These are phyloP conservation scores for Yarrowia divulgata DNA, from an alignment of 805 yeast species.

Conservation along the genomic window DNA sequence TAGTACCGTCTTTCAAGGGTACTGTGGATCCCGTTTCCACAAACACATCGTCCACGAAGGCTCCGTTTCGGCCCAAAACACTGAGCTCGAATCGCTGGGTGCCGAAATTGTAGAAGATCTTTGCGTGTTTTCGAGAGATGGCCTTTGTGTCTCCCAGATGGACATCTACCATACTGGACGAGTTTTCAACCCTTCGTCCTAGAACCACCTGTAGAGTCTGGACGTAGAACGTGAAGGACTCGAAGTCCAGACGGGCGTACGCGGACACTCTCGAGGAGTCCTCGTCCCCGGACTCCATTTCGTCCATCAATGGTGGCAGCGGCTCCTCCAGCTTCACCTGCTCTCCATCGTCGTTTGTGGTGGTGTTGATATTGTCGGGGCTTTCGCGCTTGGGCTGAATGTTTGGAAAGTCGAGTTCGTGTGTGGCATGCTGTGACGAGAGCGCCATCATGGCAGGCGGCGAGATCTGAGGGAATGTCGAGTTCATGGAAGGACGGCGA, in stretches of 20 bases:
- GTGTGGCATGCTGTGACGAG: constrained; percentile 24
- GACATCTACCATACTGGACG: constrained; percentile 68
- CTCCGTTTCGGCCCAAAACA: constrained; percentile 94
- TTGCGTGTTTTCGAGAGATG: constrained; percentile 92
- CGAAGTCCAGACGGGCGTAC: constrained; percentile 76
- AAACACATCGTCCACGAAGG: constrained; percentile 90
- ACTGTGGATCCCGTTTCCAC: constrained; percentile 92
- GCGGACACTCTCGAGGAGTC: constrained; percentile 52
- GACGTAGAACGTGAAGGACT: constrained; percentile 90
- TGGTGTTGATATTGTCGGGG: constrained; percentile 8
- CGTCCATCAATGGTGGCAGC: constrained; percentile 36
- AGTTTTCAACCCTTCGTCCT: constrained; percentile 86
- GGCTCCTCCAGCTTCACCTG: constrained; percentile 24
- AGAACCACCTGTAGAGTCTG: constrained; percentile 93
- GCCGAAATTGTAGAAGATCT: constrained; percentile 94
- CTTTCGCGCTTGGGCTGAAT: constrained; percentile 35
- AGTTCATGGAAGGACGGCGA: constrained; percentile 37
- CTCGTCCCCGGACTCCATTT: constrained; percentile 38
- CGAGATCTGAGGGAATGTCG: constrained; percentile 30
- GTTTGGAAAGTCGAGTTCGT: constrained; percentile 37
- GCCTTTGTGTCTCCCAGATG: constrained; percentile 93
- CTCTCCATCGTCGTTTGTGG: background rate
- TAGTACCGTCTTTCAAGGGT: constrained; percentile 73
- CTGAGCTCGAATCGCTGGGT: constrained; percentile 92
- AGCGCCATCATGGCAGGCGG: constrained; percentile 39